Evolutionary conservation across 805 yeast genomes (phyloP).

Genomic region (Hyphopichia homilentoma): DNA sequence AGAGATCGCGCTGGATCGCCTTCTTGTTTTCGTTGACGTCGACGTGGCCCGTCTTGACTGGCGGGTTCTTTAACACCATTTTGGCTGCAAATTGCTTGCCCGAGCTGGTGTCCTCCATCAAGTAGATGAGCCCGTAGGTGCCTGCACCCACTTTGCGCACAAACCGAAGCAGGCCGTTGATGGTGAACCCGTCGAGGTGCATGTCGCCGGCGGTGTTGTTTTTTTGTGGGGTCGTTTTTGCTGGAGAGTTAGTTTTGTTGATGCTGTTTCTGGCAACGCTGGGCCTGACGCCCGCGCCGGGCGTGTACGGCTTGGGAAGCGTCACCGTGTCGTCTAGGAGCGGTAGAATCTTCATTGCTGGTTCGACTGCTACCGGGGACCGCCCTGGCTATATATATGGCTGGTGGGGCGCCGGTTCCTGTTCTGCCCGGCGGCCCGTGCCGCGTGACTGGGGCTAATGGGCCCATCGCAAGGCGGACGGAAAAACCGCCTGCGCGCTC

Average conservation of each 20-base stretch:
- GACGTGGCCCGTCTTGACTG: slow-evolving; percentile 17
- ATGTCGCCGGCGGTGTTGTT: slow-evolving; percentile 5
- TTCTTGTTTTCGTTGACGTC: slow-evolving; percentile 27
- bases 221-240: not conserved
- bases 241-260: no score
- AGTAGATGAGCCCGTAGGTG: slow-evolving; percentile 78
- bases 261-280: slow-evolving; percentile 1
- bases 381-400: no score
- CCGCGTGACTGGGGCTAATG: no score
- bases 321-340: slow-evolving; percentile 6
- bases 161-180: slow-evolving; percentile 35
- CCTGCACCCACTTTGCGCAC: slow-evolving; percentile 71
- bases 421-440: no score
- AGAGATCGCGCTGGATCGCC: slow-evolving; percentile 23
- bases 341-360: slow-evolving; percentile 11
- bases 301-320: slow-evolving; percentile 2
- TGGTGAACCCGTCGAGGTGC: slow-evolving; percentile 18
- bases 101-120: slow-evolving; percentile 53
- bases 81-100: slow-evolving; percentile 65
- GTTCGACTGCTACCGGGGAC: no score
- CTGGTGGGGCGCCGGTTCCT: no score
- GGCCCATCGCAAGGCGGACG: no score
- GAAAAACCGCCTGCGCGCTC: no score
- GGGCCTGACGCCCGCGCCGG: not conserved
- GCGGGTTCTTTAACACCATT: slow-evolving; percentile 52